Base-by-base conservation (phyloP, 768 basidiomycete species). In the Pisolithus tinctorius region DNA sequence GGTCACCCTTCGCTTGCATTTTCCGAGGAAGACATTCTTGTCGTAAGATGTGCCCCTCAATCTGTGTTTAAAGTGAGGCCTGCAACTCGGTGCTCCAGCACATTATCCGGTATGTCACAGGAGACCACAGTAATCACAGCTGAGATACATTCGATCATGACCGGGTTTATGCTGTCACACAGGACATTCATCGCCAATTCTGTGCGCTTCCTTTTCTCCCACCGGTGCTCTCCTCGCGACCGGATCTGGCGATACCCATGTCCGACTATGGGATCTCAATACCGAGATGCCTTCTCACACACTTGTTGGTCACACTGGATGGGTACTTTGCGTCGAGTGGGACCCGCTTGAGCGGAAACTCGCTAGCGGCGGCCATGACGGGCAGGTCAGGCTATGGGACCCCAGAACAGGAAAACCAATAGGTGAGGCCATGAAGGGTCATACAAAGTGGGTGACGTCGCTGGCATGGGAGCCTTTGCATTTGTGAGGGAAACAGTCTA, bases 311-410 rank as follows among this genome's bases (percentile, higher is more conserved):
- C 96, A 99, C 63, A 83, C 83, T 58, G 94, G 93, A 0, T 97
- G 94, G 95, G 93, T 99, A 1, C 76, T 98, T 2, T 97, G 93
- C 59, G 89, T 93, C 4, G 96, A 97, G 62, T 99, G 95, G 94
- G 93, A 97, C 60, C 88, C 89, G 0, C 78, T 89, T 75, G 94
- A 97, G 63, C 74, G 93, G 41, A 86, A 84, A 59, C 71, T 98
- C 13, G 95, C 94, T 0, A 93, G 90, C 4, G 96, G 96, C 1
- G 93, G 93, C 0, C 87, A 97, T 62, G 94, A 99, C 66, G 89
- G 91, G 16, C 88, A 93, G 60, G 90, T 93, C 55, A 75, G 93
- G 47, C 68, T 98, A 52, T 99, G 95, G 96, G 88, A 96, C 59
- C 93, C 93, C 13, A 89, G 86, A 63, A 86, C 86, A 0, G 94